Percentiles rank a stretch among this genome's conserved stretches.
Conservation (phyloP, 1,284 basidiomycete genomes). For the Thecaphora thlaspeos region DNA sequence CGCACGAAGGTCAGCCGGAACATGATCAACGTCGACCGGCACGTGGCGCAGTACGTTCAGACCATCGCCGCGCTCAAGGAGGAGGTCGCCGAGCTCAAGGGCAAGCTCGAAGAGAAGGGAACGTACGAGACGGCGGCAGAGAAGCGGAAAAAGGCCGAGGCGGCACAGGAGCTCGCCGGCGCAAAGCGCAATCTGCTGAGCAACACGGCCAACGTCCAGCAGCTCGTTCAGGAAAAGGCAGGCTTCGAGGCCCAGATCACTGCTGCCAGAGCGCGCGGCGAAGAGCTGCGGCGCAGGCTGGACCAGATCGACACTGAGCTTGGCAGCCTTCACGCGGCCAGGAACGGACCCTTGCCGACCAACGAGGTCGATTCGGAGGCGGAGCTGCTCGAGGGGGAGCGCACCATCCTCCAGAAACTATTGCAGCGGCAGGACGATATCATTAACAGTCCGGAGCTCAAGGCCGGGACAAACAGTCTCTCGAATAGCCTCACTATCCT, state of each 20-base stretch:
- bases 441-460: conserved; percentile 67
- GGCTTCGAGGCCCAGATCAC: conserved; percentile 71
- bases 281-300: conserved; percentile 69
- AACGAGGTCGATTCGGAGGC: neutral
- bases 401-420: conserved; percentile 69
- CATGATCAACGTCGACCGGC: conserved; percentile 56
- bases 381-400: conserved; percentile 67
- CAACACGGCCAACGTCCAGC: conserved; percentile 61
- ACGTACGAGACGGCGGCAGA: conserved; percentile 58
- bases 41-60: conserved; percentile 66
- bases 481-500: conserved; percentile 77
- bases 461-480: conserved; percentile 68
- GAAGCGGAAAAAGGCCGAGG: conserved; percentile 65
- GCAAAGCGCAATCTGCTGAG: conserved; percentile 67
- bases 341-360: neutral
- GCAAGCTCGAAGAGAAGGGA: conserved; percentile 68
- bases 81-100: conserved; percentile 81
- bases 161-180: conserved; percentile 66
- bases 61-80: conserved; percentile 83
- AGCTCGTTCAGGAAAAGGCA: conserved; percentile 62
- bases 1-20: conserved; percentile 56
- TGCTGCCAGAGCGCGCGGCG: conserved; percentile 72
- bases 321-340: too few species aligned
- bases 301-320: conserved; percentile 64
- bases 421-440: conserved; percentile 71